Conservation (phyloP, 2,329 filamentous ascomycete species). For the Paramyrothecium sp. region DNA sequence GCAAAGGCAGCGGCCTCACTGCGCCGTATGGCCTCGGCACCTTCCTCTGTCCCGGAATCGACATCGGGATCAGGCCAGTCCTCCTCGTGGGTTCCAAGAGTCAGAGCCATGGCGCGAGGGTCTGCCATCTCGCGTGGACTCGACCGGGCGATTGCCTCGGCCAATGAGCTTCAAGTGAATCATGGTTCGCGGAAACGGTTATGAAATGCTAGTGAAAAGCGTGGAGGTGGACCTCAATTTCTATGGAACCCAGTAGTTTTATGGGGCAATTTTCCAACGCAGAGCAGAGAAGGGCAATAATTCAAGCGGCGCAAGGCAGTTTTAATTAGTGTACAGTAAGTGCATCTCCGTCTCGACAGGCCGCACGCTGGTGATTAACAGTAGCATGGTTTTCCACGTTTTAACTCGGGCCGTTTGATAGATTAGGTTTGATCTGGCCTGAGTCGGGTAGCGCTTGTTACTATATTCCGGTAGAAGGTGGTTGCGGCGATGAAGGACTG, state of each 20-base stretch:
- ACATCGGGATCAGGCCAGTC: conserved; percentile 6
- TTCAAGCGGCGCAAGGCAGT: no score
- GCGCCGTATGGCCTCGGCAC: not conserved
- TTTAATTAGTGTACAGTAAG: no score
- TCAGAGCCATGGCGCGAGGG: not conserved
- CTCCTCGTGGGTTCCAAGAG: not conserved
- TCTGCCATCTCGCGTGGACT: not conserved
- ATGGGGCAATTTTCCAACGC: not conserved
- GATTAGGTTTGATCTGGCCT: no score
- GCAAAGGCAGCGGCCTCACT: not conserved
- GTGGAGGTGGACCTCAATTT: not conserved
- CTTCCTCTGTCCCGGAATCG: conserved; percentile 2
- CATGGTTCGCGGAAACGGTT: no score
- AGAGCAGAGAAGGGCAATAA: not conserved
- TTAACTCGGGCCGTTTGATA: no score
- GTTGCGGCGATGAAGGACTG: no score
- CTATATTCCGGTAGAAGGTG: no score
- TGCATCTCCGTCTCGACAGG: no score
- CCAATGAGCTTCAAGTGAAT: not conserved
- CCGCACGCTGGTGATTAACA: no score
- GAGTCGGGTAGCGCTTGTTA: no score
- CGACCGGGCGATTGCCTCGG: not conserved
- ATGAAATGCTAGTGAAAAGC: no score
- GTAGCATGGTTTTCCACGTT: no score
- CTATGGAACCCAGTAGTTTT: not conserved